Evolutionary conservation across 176 grass and related monocot species (phyloP), one percentile per base, ranked within the genome.

Genomic region (Musa acuminata): DNA sequence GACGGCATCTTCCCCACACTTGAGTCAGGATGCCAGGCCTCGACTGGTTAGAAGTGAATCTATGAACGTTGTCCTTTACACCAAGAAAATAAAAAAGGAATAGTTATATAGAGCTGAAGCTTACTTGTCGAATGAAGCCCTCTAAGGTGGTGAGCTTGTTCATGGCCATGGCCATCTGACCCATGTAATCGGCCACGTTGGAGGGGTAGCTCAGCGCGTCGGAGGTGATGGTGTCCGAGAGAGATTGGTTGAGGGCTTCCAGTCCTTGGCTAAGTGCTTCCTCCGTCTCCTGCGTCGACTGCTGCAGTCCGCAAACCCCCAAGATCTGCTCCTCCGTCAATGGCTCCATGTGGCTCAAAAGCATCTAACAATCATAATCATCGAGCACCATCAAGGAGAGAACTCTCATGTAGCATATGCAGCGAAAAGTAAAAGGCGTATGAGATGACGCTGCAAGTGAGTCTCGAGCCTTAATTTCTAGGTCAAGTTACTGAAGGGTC

Each of bases 271-370:
- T 85, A 6, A 87, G 55, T 49, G 75, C 81, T 9, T 87, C 84
- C 81, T 90, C 84, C 75, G 79, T 59, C 13, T 83, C 84, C 49
- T 78, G 76, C 53, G 75, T 69, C 67, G 84, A 81, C 35, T 84
- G 82, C 72, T 90, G 84, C 72, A 82, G 59, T 50, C 80, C 75
- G 8, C 62, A 76, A 16, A 79, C 76, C 3, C 60, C 88, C 49
- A 83, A 11, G 5, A 83, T 27, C 66, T 90, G 88, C 67, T 82
- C 84, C 82, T 90, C 84, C 53, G 79, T 69, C 21, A 87, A 53
- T 27, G 88, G 84, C 82, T 90, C 88, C 21, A 82, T 80, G 66
- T 84, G 79, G 72, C 79, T 82, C 23, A 87, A 4, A 53, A 69
- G 71, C 2, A 90, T 66, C 88, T 89, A 78, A 43, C 26, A 51